Percentiles rank a stretch among this genome's conserved stretches.
Conservation (phyloP, 768 basidiomycete genomes). For the Ramaria rubella region DNA sequence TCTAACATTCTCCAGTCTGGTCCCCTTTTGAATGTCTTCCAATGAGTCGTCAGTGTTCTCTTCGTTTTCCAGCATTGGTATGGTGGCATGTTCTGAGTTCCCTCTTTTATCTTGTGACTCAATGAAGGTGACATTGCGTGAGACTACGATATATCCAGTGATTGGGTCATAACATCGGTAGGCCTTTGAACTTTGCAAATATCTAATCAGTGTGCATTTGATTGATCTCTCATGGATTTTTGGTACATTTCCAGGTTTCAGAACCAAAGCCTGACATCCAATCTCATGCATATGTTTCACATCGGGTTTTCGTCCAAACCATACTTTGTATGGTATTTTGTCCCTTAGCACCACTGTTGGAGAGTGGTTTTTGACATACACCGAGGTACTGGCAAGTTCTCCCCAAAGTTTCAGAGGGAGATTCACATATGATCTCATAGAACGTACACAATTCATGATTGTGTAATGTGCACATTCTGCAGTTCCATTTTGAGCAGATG, state of each 20-base stretch:
- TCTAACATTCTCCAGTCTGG: too few species aligned
- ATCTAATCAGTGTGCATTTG: background rate
- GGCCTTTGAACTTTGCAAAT: background rate
- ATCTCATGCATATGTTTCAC: background rate
- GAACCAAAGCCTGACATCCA: background rate
- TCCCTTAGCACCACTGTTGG: too few species aligned
- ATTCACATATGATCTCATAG: background rate
- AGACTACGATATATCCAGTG: background rate
- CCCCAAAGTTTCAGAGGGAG: too few species aligned
- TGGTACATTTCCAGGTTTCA: background rate
- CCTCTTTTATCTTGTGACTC: background rate
- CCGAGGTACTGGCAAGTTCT: too few species aligned
- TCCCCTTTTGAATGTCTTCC: too few species aligned
- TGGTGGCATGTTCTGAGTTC: too few species aligned
- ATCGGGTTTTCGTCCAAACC: background rate
- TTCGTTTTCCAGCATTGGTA: too few species aligned
- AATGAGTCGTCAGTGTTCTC: too few species aligned
- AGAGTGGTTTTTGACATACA: too few species aligned
- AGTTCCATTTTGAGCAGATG: background rate
- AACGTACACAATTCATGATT: background rate
- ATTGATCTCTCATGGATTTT: background rate
- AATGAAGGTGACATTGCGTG: background rate
- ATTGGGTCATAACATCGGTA: background rate
- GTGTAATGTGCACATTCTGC: background rate
- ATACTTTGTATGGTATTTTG: too few species aligned